Base-by-base conservation (phyloP, 2,329 filamentous ascomycete genomes). In the Orbilia blumenaviensis region DNA sequence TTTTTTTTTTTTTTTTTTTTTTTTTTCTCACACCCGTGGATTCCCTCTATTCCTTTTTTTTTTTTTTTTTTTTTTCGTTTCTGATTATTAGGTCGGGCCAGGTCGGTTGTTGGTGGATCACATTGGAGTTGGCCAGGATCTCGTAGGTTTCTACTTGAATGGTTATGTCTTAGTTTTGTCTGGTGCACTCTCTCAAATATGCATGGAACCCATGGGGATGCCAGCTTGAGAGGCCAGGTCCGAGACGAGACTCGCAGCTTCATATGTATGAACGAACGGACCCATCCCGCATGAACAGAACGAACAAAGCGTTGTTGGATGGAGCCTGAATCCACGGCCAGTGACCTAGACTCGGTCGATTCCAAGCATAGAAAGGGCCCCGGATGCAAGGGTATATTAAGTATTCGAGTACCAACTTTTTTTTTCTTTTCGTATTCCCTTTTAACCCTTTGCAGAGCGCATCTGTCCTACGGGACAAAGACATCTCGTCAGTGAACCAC, bases 121-220 rank as follows among this genome's bases (percentile, higher is more conserved):
- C 44, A 38, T 62, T 46, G 38, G n/a, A 62, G 34, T 62, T 66
- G 62, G 62, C 69, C 50, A 62, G 69, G 69, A 56, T 61, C 46
- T 60, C 41, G 61, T 66, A 62, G 21, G 46, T 73, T 73, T 66
- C 68, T 66, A 34, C 61, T 56, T 66, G 61, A 73, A 73, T 60
- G 38, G 52, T 66, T 66, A 54, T 73, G 68, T 73, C 68, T 73
- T 74, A 74, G 68, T 63, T 74, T 54, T 74, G 61, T 66, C 52
- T 56, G 61, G 52, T 63, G 48, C 44, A 61, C 38, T 52, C 60
- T 66, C 68, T 54, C 62, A 16, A 18, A 27, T 58, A 58, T 74
- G 69, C 62, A 67, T 74, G 69, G 62, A 66, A 74, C 69, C 69
- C 69, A 74, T 74, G 68, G 48, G 62, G 38, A 48, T 50, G 52